Evolutionary conservation across 1,139 yeast species (phyloP), one percentile per base, ranked within the genome.

Genomic region (Tardiomyces digboiensis): DNA sequence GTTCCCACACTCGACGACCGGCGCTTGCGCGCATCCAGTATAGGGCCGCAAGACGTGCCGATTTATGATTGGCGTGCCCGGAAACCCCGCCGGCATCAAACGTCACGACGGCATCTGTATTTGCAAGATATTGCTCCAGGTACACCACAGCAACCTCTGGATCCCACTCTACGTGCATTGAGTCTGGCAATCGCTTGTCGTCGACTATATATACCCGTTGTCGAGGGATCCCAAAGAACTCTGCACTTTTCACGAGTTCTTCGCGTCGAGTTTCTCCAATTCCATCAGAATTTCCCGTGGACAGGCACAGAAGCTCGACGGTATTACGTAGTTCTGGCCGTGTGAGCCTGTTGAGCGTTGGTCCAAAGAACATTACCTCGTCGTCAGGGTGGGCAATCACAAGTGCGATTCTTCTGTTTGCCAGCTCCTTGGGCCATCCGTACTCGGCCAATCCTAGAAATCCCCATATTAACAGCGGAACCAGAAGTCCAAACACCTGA

Each of bases 321-420:
- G 61, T 54, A 55, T 82, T 82, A 49, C 70, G 62, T 50, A 68
- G 60, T 2, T 68, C 61, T 47, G 79, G 76, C 29, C 67, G 52
- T 5, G 58, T 39, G 14, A 63, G 52, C 23, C 56, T 49, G 8
- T 76, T 62, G 39, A 87, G 57, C 0, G 94, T 72, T 0, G 98
- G 98, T 1, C 89, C 78, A 58, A 91, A 93, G 64, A 93, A 93
- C 98, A 93, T 93, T 46, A 88, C 91, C 64, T 93, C 99, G 61
- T 93, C 99, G 62, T 93, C 99, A 0, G 99, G 99, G 62, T 93
- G 99, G 1, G 96, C 96, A 38, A 88, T 81, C 18, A 91, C 68
- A 41, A 85, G 50, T 19, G 65, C 54, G 38, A 67, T 48, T 22
- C 49, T 50, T 38, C 49, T 52, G 46, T 45, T 52, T 39, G 50